Evolutionary conservation across 1,284 basidiomycete genomes (phyloP).

Genomic region (Tilletia setariae): DNA sequence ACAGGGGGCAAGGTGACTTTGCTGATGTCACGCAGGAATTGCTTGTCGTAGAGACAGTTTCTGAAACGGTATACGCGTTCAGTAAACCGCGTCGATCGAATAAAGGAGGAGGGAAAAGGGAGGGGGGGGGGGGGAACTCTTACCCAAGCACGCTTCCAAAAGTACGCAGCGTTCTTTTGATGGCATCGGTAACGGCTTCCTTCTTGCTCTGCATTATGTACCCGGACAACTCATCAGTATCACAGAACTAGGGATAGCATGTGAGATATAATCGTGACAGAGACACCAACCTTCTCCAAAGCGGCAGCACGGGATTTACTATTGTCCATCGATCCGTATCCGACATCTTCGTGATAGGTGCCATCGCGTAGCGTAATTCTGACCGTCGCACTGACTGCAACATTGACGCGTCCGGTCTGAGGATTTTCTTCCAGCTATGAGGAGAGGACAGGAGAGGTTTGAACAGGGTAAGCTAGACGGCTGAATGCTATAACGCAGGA

Average conservation of each 20-base stretch:
- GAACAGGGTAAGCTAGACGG: no score
- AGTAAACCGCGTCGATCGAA: no score
- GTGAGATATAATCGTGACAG: no score
- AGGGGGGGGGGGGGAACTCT: neutral
- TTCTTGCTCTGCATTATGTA: conserved; percentile 75
- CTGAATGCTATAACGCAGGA: neutral
- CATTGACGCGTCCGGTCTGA: conserved; percentile 62
- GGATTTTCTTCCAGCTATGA: conserved; percentile 58
- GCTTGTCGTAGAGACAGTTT: conserved; percentile 92
- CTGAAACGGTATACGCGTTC: neutral
- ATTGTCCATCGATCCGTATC: conserved; percentile 84
- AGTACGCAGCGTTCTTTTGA: conserved; percentile 83
- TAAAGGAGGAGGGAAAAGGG: neutral
- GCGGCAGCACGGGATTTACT: conserved; percentile 77
- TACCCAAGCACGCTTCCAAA: conserved; percentile 86
- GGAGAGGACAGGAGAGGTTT: no score
- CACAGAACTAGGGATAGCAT: no score
- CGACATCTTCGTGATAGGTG: conserved; percentile 73
- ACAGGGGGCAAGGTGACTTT: conserved; percentile 77
- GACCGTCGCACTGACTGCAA: conserved; percentile 80
- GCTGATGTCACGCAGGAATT: conserved; percentile 75
- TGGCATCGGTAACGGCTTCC: conserved; percentile 89
- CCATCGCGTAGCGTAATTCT: conserved; percentile 85
- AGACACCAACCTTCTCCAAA: conserved; percentile 72
- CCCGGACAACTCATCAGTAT: neutral